Percentiles rank a stretch among this genome's conserved stretches.
Evolutionary conservation across 495 filamentous ascomycete species (phyloP).

Genomic region (Aspergillus hancockii): DNA sequence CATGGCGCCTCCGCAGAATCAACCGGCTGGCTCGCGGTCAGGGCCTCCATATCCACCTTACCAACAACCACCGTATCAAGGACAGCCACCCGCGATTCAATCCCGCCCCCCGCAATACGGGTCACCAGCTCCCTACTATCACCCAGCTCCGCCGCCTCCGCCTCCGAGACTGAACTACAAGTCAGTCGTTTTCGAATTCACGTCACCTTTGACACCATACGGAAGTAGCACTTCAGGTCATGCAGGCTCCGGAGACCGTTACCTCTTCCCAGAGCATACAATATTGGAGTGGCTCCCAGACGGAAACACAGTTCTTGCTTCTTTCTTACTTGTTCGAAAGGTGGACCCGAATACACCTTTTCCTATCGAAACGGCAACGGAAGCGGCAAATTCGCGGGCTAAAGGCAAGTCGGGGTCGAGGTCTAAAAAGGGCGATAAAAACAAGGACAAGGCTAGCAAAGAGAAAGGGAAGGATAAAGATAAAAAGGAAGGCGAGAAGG

Average conservation of each 20-base stretch:
- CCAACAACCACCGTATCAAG: slow-evolving; percentile 37
- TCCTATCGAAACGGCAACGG: slow-evolving; percentile 35
- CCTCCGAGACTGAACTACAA: slow-evolving; percentile 59
- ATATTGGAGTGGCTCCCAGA: slow-evolving; percentile 71
- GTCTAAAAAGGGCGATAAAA: slow-evolving; percentile 35
- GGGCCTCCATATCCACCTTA: slow-evolving; percentile 32
- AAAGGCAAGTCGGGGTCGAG: slow-evolving; percentile 38
- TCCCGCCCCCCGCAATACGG: slow-evolving; percentile 41
- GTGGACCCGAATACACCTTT: slow-evolving; percentile 49
- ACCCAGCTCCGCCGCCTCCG: slow-evolving; percentile 31
- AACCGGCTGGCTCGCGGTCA: slow-evolving; percentile 27
- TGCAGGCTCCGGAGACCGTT: slow-evolving; percentile 77
- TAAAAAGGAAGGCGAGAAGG: background rate
- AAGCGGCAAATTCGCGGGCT: slow-evolving; percentile 24
- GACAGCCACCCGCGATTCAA: slow-evolving; percentile 36
- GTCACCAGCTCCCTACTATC: slow-evolving; percentile 39
- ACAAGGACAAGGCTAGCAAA: slow-evolving; percentile 1
- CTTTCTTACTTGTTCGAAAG: slow-evolving; percentile 52
- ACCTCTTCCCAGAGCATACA: slow-evolving; percentile 82
- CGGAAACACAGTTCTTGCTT: slow-evolving; percentile 50
- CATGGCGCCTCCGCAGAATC: slow-evolving; percentile 21
- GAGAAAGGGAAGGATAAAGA: background rate
- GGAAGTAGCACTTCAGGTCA: slow-evolving; percentile 57
- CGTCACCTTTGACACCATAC: slow-evolving; percentile 49
- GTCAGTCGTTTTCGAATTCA: slow-evolving; percentile 82